Conservation (phyloP, 805 yeast genomes). For the Zygotorulaspora florentina region DNA sequence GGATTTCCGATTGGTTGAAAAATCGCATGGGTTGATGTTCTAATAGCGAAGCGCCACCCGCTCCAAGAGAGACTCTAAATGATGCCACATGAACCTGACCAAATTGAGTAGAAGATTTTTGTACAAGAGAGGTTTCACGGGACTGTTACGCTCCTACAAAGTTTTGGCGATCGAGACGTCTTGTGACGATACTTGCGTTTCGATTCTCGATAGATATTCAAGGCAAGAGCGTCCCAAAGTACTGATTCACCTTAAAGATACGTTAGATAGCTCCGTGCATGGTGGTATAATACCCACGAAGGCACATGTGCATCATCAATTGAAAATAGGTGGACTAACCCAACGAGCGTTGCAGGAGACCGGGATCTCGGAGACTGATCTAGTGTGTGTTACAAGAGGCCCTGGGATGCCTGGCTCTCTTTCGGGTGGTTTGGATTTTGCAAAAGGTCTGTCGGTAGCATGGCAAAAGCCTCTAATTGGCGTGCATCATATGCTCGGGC, state of each 20-base stretch:
- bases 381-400: constrained; percentile 88
- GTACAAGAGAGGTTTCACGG: not conserved
- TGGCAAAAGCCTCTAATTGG: constrained; percentile 78
- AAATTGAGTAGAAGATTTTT: too few species aligned
- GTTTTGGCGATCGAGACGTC: constrained; percentile 89
- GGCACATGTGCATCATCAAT: constrained; percentile 78
- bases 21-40: not conserved
- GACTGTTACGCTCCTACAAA: constrained; percentile 38
- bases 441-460: constrained; percentile 79
- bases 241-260: constrained; percentile 55
- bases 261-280: constrained; percentile 56
- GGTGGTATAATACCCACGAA: constrained; percentile 90
- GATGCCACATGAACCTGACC: too few species aligned
- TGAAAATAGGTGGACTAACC: constrained; percentile 50
- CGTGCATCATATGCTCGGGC: constrained; percentile 96
- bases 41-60: not conserved
- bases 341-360: constrained; percentile 37
- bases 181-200: constrained; percentile 93
- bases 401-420: constrained; percentile 95
- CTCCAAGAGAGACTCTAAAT: too few species aligned
- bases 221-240: constrained; percentile 20
- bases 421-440: constrained; percentile 75
- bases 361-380: constrained; percentile 45
- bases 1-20: constrained; percentile 2
- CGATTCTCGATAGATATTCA: constrained; percentile 53